Evolutionary conservation across 495 filamentous ascomycete genomes (phyloP), one percentile per base, ranked within the genome.

Genomic region (Neurospora discreta): DNA sequence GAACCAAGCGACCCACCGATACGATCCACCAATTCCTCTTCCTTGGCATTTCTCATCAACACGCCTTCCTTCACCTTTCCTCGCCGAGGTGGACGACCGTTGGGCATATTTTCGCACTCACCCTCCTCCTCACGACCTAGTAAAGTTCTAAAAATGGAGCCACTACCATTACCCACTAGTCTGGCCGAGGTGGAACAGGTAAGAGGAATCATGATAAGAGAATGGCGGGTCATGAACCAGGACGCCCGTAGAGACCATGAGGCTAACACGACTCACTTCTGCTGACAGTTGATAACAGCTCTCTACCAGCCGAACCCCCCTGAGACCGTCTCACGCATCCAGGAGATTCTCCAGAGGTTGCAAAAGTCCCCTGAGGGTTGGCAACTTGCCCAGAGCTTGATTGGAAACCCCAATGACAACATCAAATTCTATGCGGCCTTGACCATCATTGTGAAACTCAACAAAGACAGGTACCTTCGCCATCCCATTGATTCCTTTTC

Each of bases 381-480:
- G 95, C 86, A 91, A 71, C 84, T 98, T 18, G 94, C 93, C 10
- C 88, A 94, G 76, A 86, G 85, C 20, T 85, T 98, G 15, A 81
- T 97, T 23, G 77, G 82, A 39, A 88, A 85, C 73, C 82, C 86
- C 3, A 88, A 89, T 75, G 86, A 90, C 39, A 88, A 93, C 69
- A 88, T 94, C 76, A 89, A 91, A 46, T 99, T 98, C 83, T 97
- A 94, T 79, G 95, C 92, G n/a, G 95, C 95, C 39, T 85, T 97
- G 73, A 98, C 94, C 0, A 93, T 97, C 76, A 95, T 90, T 18
- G 90, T 98, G 68, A 98, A 98, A 82, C 84, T 98, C 68, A 97
- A 98, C 74, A 86, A 88, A 41, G 91, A 95, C 78, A 92, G 88
- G 92, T 92, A 82, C 69, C 81, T 75, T 11, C 39, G 13, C 52